phyloP scores from a whole-genome alignment of 306 rosid genomes.

The Cucurbita argyrosperma region DNA sequence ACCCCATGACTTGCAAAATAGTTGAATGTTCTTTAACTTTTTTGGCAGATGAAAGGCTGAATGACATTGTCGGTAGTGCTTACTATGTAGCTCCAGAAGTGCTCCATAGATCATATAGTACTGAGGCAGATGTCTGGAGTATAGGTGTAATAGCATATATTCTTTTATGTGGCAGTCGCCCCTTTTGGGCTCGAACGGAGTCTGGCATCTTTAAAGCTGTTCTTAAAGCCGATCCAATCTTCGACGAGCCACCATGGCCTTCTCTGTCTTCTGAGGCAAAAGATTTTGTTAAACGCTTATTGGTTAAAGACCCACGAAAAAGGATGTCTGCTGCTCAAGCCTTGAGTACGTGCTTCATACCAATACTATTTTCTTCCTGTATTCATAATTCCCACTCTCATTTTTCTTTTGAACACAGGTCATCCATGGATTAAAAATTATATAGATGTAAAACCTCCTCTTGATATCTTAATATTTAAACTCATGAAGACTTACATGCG shows the following conservation, averaged over 20 bases:
- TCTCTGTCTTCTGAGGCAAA: constrained; percentile 59
- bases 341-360: constrained; percentile 35
- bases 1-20: not conserved
- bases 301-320: constrained; percentile 84
- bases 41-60: constrained; percentile 79
- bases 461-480: constrained; percentile 72
- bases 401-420: constrained; percentile 35
- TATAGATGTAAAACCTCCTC: constrained; percentile 47
- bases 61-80: constrained; percentile 93
- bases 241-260: constrained; percentile 94
- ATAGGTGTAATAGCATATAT: constrained; percentile 91
- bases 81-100: constrained; percentile 98
- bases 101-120: constrained; percentile 68
- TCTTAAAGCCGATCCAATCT: constrained; percentile 73
- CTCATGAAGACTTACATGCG: constrained; percentile 86
- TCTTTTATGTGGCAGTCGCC: constrained; percentile 91
- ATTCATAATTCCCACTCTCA: constrained; percentile 17
- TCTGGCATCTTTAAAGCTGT: constrained; percentile 93
- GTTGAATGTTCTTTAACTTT: constrained; percentile 3
- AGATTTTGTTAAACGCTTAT: constrained; percentile 71
- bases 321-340: constrained; percentile 95
- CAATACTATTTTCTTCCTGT: not conserved
- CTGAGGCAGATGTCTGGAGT: constrained; percentile 96
- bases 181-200: constrained; percentile 95
- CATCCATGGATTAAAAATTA: constrained; percentile 77